Conservation (phyloP, 352 stramenopile species). For the Globisporangium nunn region DNA sequence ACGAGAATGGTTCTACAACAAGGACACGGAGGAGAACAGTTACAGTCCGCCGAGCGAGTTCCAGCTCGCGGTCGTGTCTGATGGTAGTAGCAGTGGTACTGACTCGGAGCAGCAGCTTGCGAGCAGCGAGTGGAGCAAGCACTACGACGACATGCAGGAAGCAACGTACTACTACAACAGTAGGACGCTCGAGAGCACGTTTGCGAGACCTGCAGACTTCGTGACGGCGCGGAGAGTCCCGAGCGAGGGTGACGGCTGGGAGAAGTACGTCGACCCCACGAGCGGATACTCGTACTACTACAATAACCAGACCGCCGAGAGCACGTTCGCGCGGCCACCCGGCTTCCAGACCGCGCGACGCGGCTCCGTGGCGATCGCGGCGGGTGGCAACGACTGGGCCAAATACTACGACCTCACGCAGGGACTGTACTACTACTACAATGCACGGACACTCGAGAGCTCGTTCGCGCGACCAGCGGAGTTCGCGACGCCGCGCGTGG, state of each 20-base stretch:
- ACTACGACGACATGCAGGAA: slow-evolving; percentile 45
- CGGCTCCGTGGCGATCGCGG: slow-evolving; percentile 7
- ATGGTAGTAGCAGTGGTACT: neutral
- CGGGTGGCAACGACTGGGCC: slow-evolving; percentile 17
- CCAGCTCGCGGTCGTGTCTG: neutral
- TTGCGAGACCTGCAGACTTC: slow-evolving; percentile 27
- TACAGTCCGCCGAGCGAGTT: slow-evolving; percentile 37
- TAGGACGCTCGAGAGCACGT: slow-evolving; percentile 61
- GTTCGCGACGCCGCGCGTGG: slow-evolving; percentile 38
- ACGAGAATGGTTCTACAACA: slow-evolving; percentile 71
- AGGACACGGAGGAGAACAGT: slow-evolving; percentile 43
- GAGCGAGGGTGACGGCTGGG: neutral
- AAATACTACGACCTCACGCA: slow-evolving; percentile 54
- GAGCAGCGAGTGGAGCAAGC: slow-evolving; percentile 44
- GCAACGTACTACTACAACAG: slow-evolving; percentile 79
- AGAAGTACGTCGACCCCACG: neutral
- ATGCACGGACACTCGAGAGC: slow-evolving; percentile 39
- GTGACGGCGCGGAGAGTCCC: slow-evolving; percentile 6
- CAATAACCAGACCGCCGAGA: slow-evolving; percentile 51
- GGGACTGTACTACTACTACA: slow-evolving; percentile 65
- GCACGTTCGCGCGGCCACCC: slow-evolving; percentile 34
- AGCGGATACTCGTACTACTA: slow-evolving; percentile 37
- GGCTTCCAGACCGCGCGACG: slow-evolving; percentile 18
- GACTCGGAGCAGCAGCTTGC: neutral
- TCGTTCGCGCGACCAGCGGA: slow-evolving; percentile 25